These are phyloP conservation scores for Magnaporthiopsis incrustans DNA, from an alignment of 2,329 filamentous ascomycete species.

Conservation along the genomic window DNA sequence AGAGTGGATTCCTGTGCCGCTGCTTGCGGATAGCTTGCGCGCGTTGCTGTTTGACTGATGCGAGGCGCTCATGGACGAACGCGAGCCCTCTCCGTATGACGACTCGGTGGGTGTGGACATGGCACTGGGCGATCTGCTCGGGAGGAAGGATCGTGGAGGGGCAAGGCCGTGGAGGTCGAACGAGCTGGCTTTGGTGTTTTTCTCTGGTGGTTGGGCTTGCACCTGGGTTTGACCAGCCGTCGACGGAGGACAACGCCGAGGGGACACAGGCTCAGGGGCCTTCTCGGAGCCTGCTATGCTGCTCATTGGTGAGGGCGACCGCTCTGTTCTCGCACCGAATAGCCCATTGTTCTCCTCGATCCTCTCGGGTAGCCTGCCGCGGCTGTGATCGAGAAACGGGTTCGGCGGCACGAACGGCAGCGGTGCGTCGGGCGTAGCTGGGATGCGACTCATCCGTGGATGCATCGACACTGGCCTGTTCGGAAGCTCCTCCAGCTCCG, in stretches of 20 bases:
- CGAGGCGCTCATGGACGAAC: slow-evolving; percentile 42
- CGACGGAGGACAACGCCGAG: slow-evolving; percentile 4
- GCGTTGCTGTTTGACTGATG: slow-evolving; percentile 52
- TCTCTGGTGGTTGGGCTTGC: slow-evolving; percentile 34
- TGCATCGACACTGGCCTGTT: slow-evolving; percentile 66
- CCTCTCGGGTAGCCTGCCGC: slow-evolving; percentile 31
- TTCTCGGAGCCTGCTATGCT: slow-evolving; percentile 14
- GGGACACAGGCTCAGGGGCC: slow-evolving; percentile 8
- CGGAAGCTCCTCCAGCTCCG: slow-evolving; percentile 48
- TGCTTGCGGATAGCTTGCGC: slow-evolving; percentile 74
- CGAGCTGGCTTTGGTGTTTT: slow-evolving; percentile 31
- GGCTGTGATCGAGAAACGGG: slow-evolving; percentile 29
- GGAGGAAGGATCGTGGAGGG: slow-evolving; percentile 41
- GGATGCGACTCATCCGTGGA: slow-evolving; percentile 61
- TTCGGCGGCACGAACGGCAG: slow-evolving; percentile 35
- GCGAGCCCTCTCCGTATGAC: slow-evolving; percentile 59
- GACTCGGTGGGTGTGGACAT: slow-evolving; percentile 56
- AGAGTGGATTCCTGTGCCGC: slow-evolving; percentile 36
- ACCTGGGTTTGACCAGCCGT: not conserved
- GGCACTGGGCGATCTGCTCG: slow-evolving; percentile 49
- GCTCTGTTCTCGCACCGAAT: slow-evolving; percentile 49
- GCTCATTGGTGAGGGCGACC: slow-evolving; percentile 48
- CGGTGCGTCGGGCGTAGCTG: slow-evolving; percentile 39
- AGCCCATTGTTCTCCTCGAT: slow-evolving; percentile 30
- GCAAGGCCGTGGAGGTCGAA: slow-evolving; percentile 42